A percentile compares a stretch with the other conserved stretches of the same genome.
These are phyloP conservation scores for Kwoniella botswanensis DNA, from an alignment of 768 basidiomycete genomes.

Conservation along the genomic window DNA sequence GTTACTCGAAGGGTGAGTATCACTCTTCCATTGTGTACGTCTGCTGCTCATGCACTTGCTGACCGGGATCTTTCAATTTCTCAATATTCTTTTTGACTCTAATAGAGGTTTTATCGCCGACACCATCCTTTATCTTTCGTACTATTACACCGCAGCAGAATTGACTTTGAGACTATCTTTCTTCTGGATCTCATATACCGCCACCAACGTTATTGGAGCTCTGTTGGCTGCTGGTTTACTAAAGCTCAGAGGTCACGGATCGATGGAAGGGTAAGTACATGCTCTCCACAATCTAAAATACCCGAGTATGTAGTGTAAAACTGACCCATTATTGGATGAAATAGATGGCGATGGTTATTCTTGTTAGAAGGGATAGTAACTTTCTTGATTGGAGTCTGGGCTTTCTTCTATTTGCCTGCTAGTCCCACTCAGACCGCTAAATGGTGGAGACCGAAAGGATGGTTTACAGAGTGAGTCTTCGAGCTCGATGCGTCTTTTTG, in stretches of 20 bases:
- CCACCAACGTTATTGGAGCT: conserved; percentile 31
- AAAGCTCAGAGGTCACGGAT: conserved; percentile 23
- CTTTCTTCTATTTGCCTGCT: conserved; percentile 68
- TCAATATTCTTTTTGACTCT: no score
- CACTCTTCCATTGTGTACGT: no score
- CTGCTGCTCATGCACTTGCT: not conserved
- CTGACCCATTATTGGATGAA: not conserved
- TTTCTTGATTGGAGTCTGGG: conserved; percentile 62
- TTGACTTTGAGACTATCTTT: conserved; percentile 39
- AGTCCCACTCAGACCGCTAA: conserved; percentile 70
- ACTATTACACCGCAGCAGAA: conserved; percentile 42
- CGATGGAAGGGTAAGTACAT: conserved; percentile 3
- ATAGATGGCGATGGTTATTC: conserved; percentile 31
- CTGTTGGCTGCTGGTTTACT: conserved; percentile 37
- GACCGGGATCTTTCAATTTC: not conserved
- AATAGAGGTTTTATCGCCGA: conserved; percentile 35
- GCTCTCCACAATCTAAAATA: not conserved
- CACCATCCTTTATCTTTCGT: conserved; percentile 40
- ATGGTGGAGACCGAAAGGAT: conserved; percentile 66
- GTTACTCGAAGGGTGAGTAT: conserved; percentile 22
- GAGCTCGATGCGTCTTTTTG: no score
- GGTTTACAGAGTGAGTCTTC: conserved; percentile 67
- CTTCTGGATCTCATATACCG: conserved; percentile 41
- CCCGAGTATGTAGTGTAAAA: no score
- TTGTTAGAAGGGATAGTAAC: conserved; percentile 61